Evolutionary conservation across 1,139 yeast species (phyloP).

Genomic region (Trichomonascaceae sp.): DNA sequence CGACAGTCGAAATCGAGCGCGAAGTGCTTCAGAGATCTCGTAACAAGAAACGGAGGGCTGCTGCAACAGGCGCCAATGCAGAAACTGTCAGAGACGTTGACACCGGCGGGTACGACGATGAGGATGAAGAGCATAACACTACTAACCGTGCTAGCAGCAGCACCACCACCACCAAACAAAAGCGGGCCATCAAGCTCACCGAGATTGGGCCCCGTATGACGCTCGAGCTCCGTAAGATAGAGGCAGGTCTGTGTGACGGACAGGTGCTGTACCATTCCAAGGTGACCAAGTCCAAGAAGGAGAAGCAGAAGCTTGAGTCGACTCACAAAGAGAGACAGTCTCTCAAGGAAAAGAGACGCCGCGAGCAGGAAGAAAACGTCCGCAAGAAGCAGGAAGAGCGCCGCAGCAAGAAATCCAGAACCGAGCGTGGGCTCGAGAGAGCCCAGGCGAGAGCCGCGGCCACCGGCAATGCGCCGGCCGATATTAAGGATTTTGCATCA

Average conservation of each 20-base stretch:
- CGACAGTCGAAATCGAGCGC: conserved; percentile 64
- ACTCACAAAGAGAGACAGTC: conserved; percentile 50
- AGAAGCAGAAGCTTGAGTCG: conserved; percentile 49
- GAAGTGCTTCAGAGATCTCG: conserved; percentile 19
- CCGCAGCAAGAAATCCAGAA: conserved; percentile 47
- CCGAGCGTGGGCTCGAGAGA: conserved; percentile 47
- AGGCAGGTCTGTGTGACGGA: conserved; percentile 81
- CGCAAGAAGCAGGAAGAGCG: conserved; percentile 62
- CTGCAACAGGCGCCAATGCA: no score
- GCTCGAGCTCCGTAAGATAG: conserved; percentile 68
- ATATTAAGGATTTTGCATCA: no score
- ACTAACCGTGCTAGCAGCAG: conserved; percentile 10
- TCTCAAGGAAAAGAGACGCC: conserved; percentile 59
- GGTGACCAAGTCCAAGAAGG: conserved; percentile 48
- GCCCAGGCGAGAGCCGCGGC: conserved; percentile 12
- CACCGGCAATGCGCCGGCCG: no score
- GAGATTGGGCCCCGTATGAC: conserved; percentile 90
- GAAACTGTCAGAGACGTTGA: no score
- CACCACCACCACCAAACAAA: conserved; percentile 26
- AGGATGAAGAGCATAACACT: no score
- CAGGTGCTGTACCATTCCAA: conserved; percentile 74
- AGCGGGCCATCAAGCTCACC: conserved; percentile 81
- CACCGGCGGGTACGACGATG: no score
- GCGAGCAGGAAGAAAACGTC: conserved; percentile 69
- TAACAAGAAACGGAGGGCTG: conserved; percentile 7